Evolutionary conservation across 2,329 filamentous ascomycete species (phyloP).

Genomic region (Penicillium olsonii): DNA sequence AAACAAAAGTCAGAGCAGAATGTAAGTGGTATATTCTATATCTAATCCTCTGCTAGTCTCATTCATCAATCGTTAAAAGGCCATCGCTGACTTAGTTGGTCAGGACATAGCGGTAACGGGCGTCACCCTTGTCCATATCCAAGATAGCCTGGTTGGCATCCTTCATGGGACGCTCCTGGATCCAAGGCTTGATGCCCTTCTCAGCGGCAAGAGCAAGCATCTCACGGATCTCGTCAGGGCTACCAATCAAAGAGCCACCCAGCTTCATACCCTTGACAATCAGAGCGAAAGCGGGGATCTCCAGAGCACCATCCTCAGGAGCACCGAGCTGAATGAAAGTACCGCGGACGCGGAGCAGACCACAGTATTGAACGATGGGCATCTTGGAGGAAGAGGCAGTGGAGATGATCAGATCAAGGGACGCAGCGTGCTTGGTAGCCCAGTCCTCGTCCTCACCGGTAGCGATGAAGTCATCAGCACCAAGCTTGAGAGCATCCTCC

Average conservation of each 20-base stretch:
- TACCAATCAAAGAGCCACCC: constrained; percentile 47
- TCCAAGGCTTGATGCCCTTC: constrained; percentile 43
- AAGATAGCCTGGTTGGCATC: constrained; percentile 45
- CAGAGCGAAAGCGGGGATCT: constrained; percentile 58
- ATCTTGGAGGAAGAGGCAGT: constrained; percentile 56
- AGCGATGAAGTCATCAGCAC: constrained; percentile 57
- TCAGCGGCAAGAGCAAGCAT: constrained; percentile 47
- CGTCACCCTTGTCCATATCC: constrained; percentile 46
- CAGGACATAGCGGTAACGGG: constrained; percentile 47
- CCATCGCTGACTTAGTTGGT: constrained; percentile 36
- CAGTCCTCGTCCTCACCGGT: constrained; percentile 58
- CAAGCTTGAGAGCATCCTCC: constrained; percentile 56
- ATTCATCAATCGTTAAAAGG: background rate
- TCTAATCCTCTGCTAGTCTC: background rate
- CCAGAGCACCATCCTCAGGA: constrained; percentile 59
- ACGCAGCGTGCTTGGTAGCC: constrained; percentile 48
- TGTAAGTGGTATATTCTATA: background rate
- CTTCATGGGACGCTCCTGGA: constrained; percentile 42
- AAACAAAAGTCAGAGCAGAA: too few relatives aligned
- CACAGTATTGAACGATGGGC: constrained; percentile 19
- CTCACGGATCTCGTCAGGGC: constrained; percentile 42
- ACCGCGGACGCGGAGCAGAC: constrained; percentile 19
- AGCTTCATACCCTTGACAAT: constrained; percentile 54
- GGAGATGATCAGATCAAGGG: constrained; percentile 58
- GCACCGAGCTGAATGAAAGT: constrained; percentile 63